A percentile compares a stretch with the other conserved stretches of the same genome.
These are phyloP conservation scores for Yamadazyma mexicana DNA, from an alignment of 1,139 yeast species.

Conservation along the genomic window DNA sequence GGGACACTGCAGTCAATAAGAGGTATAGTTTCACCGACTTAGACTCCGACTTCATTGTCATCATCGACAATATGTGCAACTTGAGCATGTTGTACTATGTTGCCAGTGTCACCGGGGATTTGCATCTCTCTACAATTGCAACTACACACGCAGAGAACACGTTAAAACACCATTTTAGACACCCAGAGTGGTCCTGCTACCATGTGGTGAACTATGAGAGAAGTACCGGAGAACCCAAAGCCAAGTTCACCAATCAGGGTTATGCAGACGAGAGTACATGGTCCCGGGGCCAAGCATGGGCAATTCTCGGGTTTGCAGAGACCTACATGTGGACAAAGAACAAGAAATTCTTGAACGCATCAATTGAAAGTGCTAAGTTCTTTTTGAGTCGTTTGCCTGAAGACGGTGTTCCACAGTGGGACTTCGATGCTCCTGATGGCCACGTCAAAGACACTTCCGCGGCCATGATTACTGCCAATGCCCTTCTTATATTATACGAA, in stretches of 20 bases:
- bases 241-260: conserved; percentile 25
- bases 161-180: conserved; percentile 22
- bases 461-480: conserved; percentile 25
- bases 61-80: conserved; percentile 31
- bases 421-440: conserved; percentile 26
- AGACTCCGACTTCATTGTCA: conserved; percentile 22
- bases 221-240: conserved; percentile 18
- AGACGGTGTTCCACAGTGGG: conserved; percentile 29
- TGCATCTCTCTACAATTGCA: conserved; percentile 22
- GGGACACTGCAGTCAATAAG: conserved; percentile 20
- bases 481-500: conserved; percentile 21
- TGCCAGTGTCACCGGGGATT: conserved; percentile 23
- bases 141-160: conserved; percentile 27
- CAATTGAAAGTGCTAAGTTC: conserved; percentile 19
- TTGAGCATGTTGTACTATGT: conserved; percentile 25
- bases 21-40: conserved; percentile 15
- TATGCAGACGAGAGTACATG: conserved; percentile 25
- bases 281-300: conserved; percentile 31
- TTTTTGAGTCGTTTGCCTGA: conserved; percentile 20
- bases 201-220: conserved; percentile 24
- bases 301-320: conserved; percentile 23
- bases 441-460: conserved; percentile 25
- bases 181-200: conserved; percentile 22
- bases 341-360: conserved; percentile 21
- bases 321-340: conserved; percentile 23